Percentiles rank a stretch among this genome's conserved stretches.
Evolutionary conservation across 257 asterid genomes (phyloP).

Genomic region (Cordia subcordata): DNA sequence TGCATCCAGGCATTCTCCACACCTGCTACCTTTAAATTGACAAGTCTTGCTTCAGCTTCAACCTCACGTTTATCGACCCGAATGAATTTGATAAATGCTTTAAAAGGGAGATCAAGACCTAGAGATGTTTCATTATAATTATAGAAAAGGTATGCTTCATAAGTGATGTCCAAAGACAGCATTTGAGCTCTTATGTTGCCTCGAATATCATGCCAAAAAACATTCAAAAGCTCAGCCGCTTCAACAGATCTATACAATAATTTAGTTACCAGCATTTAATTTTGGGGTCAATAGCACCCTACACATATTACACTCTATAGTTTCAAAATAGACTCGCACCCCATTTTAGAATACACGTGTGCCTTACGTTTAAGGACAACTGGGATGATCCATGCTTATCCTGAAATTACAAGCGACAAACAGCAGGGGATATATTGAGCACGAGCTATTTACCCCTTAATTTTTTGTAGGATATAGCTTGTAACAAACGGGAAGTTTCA

Average conservation of each 20-base stretch:
- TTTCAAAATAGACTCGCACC: no score
- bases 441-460: no score
- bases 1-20: slow-evolving; percentile 26
- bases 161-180: slow-evolving; percentile 38
- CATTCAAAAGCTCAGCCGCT: slow-evolving; percentile 50
- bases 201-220: slow-evolving; percentile 57
- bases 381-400: no score
- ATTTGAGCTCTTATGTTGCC: slow-evolving; percentile 36
- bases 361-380: no score
- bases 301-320: no score
- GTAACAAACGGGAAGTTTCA: no score
- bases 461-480: no score
- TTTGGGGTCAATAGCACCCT: no score
- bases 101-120: slow-evolving; percentile 36
- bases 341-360: no score
- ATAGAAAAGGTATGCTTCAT: slow-evolving; percentile 49
- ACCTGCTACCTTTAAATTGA: slow-evolving; percentile 18
- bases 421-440: no score
- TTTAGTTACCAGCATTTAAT: neutral
- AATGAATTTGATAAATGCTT: slow-evolving; percentile 26
- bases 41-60: slow-evolving; percentile 4
- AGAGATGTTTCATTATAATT: slow-evolving; percentile 25
- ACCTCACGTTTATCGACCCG: slow-evolving; percentile 8
- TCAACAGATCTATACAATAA: slow-evolving; percentile 48
- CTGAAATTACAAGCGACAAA: no score